Evolutionary conservation across 768 basidiomycete genomes (phyloP).

Genomic region (Panus rudis): DNA sequence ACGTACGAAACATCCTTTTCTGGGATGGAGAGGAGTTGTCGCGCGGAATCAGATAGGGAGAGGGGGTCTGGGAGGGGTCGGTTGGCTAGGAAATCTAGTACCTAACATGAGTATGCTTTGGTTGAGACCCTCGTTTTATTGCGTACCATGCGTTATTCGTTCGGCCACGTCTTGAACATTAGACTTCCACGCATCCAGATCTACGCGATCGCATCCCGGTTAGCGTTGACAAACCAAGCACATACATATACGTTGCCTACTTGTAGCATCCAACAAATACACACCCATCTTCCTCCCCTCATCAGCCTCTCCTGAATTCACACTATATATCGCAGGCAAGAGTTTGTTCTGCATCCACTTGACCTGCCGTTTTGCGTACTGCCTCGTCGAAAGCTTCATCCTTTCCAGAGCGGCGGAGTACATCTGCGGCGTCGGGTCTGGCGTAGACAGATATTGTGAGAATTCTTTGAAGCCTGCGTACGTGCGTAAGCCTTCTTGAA

Average conservation of each 20-base stretch:
- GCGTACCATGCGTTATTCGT: constrained; percentile 41
- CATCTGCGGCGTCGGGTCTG: constrained; percentile 29
- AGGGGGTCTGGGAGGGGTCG: constrained; percentile 48
- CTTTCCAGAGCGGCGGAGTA: constrained; percentile 49
- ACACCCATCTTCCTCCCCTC: constrained; percentile 29
- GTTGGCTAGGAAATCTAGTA: constrained; percentile 48
- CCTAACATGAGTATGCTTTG: neutral
- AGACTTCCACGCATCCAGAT: constrained; percentile 48
- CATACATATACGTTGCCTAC: constrained; percentile 27
- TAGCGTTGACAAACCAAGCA: neutral
- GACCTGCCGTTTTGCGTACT: constrained; percentile 88
- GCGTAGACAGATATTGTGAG: constrained; percentile 48
- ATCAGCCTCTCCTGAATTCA: constrained; percentile 30
- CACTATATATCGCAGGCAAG: constrained; percentile 57
- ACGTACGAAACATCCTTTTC: constrained; percentile 41
- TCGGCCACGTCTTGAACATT: constrained; percentile 49
- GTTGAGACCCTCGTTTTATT: neutral
- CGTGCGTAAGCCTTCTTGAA: constrained; percentile 13
- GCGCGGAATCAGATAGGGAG: constrained; percentile 47
- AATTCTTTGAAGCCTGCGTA: constrained; percentile 88
- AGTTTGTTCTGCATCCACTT: constrained; percentile 91
- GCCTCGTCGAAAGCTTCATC: constrained; percentile 83
- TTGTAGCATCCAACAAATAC: constrained; percentile 66
- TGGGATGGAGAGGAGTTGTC: constrained; percentile 40
- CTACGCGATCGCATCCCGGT: constrained; percentile 21